phyloP scores from a whole-genome alignment of 2,329 filamentous ascomycete species.

The Trichoderma endophyticum region DNA sequence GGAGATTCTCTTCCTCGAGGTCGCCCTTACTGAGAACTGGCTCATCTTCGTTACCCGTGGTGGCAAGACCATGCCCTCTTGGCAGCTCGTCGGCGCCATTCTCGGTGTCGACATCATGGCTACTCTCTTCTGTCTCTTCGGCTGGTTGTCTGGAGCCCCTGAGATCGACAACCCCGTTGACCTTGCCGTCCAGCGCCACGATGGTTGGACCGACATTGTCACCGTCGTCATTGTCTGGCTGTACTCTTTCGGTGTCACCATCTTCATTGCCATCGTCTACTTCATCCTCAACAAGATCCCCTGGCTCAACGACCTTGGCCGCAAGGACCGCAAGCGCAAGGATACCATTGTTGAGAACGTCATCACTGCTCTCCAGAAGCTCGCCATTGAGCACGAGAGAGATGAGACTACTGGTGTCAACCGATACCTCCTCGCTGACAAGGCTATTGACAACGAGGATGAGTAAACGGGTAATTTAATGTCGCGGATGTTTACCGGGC shows the following conservation, averaged over 20 bases:
- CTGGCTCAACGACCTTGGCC: conserved; percentile 87
- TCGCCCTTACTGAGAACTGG: conserved; percentile 92
- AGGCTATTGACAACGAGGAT: conserved; percentile 12
- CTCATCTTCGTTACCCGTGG: conserved; percentile 94
- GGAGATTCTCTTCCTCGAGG: conserved; percentile 82
- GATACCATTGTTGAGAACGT: conserved; percentile 17
- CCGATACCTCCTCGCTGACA: conserved; percentile 15
- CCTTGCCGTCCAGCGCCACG: not conserved
- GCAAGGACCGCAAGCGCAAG: conserved; percentile 76
- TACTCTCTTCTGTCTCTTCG: conserved; percentile 81
- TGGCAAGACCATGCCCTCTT: conserved; percentile 85
- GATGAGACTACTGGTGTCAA: not conserved
- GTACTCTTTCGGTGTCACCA: conserved; percentile 87
- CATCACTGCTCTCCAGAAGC: conserved; percentile 16
- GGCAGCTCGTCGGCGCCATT: conserved; percentile 77
- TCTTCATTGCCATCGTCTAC: conserved; percentile 68
- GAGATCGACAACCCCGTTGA: conserved; percentile 13
- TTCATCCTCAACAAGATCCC: conserved; percentile 78
- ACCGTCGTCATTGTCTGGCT: conserved; percentile 86
- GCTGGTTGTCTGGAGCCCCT: conserved; percentile 63
- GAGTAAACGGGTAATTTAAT: conserved; percentile 13
- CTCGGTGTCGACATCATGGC: conserved; percentile 78
- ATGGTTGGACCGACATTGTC: conserved; percentile 67
- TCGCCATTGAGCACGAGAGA: conserved; percentile 15
- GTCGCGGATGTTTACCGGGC: conserved; percentile 9